A percentile compares a stretch with the other conserved stretches of the same genome.
Conservation (phyloP, 306 rosid genomes). For the Vicia sativa region DNA sequence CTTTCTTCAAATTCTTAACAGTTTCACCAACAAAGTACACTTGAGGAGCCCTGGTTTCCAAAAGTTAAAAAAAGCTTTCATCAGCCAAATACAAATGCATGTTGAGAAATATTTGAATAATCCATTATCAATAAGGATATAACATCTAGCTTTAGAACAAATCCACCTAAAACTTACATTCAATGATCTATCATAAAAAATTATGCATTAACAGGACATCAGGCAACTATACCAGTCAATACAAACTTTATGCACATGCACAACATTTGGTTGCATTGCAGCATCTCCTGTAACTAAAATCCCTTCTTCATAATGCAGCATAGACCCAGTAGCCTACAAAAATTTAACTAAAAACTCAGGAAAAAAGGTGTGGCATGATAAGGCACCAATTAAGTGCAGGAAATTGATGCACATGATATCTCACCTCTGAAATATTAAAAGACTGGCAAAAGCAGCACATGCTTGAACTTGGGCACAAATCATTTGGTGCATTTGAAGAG, state of each 20-base stretch:
- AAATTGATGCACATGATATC: slow-evolving; percentile 20
- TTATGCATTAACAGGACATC: not conserved
- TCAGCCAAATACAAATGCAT: slow-evolving; percentile 15
- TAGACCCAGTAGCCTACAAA: slow-evolving; percentile 72
- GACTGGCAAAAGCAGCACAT: slow-evolving; percentile 90
- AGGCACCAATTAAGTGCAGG: not conserved
- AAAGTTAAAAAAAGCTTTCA: slow-evolving; percentile 12
- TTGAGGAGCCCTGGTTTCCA: slow-evolving; percentile 87
- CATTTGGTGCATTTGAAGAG: slow-evolving; percentile 29
- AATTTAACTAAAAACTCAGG: slow-evolving; percentile 9
- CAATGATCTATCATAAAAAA: not conserved
- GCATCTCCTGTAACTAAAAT: slow-evolving; percentile 57
- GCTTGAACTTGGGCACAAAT: slow-evolving; percentile 30
- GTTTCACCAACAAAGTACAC: slow-evolving; percentile 64
- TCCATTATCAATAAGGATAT: not conserved
- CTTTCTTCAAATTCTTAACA: slow-evolving; percentile 71
- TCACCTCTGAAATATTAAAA: slow-evolving; percentile 67
- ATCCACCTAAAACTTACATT: not conserved
- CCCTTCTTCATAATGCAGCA: slow-evolving; percentile 77
- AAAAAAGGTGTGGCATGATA: not conserved
- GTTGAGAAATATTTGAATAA: not conserved
- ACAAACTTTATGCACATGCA: slow-evolving; percentile 75
- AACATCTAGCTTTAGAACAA: not conserved
- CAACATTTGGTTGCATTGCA: slow-evolving; percentile 59
- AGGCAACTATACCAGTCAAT: slow-evolving; percentile 68